phyloP scores from a whole-genome alignment of 352 stramenopile species.

The Aphanomyces stellatus region DNA sequence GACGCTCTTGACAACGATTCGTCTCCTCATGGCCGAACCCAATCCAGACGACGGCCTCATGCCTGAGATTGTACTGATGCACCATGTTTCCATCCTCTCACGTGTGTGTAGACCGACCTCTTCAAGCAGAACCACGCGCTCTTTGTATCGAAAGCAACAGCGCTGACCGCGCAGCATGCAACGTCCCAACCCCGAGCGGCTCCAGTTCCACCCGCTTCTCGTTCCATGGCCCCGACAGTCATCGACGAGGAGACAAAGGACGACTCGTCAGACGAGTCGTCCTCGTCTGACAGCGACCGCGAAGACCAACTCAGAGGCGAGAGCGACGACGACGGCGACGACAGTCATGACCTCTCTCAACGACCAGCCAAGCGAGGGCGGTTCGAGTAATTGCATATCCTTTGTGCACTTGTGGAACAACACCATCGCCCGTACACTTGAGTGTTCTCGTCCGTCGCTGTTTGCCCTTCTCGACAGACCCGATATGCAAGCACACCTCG shows the following conservation, averaged over 20 bases:
- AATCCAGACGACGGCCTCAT: conserved; percentile 88
- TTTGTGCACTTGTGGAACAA: no score
- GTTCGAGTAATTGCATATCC: no score
- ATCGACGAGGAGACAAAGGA: conserved; percentile 6
- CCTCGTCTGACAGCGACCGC: not conserved
- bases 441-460: no score
- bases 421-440: no score
- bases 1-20: conserved; percentile 85
- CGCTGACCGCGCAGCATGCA: conserved; percentile 52
- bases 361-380: not conserved
- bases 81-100: not conserved
- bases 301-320: not conserved
- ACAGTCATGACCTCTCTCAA: not conserved
- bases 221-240: not conserved
- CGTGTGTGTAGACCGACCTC: conserved; percentile 39
- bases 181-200: not conserved
- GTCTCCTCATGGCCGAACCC: conserved; percentile 84
- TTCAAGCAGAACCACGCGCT: conserved; percentile 72
- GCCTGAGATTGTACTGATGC: conserved; percentile 65
- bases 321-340: not conserved
- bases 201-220: not conserved
- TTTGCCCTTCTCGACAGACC: no score
- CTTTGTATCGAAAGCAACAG: conserved; percentile 53
- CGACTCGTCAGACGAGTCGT: not conserved
- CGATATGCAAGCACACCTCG: no score